phyloP scores from a whole-genome alignment of 768 basidiomycete genomes.

The Trametes maxima region DNA sequence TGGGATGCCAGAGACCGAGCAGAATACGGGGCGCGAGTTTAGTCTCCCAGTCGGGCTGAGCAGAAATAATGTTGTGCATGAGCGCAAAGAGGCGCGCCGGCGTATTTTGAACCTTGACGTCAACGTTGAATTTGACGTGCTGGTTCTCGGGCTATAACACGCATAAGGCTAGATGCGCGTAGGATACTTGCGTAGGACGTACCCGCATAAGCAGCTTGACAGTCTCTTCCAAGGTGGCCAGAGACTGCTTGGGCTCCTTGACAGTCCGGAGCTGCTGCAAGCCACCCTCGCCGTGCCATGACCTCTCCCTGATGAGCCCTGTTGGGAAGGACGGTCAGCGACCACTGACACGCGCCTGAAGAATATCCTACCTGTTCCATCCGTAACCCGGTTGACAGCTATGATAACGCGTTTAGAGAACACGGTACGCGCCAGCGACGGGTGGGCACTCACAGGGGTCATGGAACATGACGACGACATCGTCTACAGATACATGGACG shows the following conservation, averaged over 20 bases:
- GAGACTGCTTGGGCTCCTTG: conserved; percentile 82
- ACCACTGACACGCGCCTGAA: conserved; percentile 2
- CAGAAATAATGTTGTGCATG: conserved; percentile 69
- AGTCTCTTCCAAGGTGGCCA: conserved; percentile 90
- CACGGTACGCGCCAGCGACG: neutral
- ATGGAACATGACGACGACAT: conserved; percentile 93
- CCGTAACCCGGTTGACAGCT: conserved; percentile 79
- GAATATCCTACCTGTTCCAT: conserved; percentile 60
- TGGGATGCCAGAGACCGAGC: conserved; percentile 89
- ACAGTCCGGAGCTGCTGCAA: conserved; percentile 80
- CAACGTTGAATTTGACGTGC: conserved; percentile 82
- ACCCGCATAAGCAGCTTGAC: conserved; percentile 79
- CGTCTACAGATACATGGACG: conserved; percentile 89
- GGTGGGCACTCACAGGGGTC: conserved; percentile 68
- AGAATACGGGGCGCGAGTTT: conserved; percentile 78
- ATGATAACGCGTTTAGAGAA: neutral
- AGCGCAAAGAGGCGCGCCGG: conserved; percentile 81
- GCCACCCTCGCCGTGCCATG: conserved; percentile 50
- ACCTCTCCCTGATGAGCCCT: conserved; percentile 59
- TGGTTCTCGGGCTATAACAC: conserved; percentile 63
- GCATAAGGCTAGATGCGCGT: neutral
- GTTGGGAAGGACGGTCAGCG: neutral
- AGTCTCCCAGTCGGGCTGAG: conserved; percentile 72
- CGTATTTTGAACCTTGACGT: conserved; percentile 93
- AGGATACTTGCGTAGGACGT: conserved; percentile 4